A percentile compares a stretch with the other conserved stretches of the same genome.
Evolutionary conservation across 352 stramenopile genomes (phyloP).

Genomic region (Phytophthora podocarpi): DNA sequence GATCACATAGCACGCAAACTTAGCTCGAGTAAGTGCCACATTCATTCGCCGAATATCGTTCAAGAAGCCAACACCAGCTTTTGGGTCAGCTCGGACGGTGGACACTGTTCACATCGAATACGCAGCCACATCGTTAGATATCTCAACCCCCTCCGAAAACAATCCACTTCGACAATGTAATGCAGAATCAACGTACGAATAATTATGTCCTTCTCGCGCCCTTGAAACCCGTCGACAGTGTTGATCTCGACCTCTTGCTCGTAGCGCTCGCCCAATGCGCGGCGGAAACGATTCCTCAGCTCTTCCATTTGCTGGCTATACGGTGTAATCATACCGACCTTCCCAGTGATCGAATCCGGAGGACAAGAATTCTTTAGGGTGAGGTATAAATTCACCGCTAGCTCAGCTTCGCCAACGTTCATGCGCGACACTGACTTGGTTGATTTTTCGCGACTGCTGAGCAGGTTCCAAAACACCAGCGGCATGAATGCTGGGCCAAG

Average conservation of each 20-base stretch:
- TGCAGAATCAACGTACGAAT: conserved; percentile 64
- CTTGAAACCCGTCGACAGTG: conserved; percentile 93
- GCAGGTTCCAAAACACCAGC: conserved; percentile 88
- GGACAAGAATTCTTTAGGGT: conserved; percentile 87
- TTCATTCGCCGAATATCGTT: conserved; percentile 92
- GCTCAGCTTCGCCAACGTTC: conserved; percentile 82
- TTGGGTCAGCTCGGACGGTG: conserved; percentile 83
- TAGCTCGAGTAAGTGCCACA: conserved; percentile 85
- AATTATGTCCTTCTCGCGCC: conserved; percentile 92
- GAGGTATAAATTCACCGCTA: conserved; percentile 88
- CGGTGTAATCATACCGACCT: conserved; percentile 90
- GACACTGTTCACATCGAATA: conserved; percentile 59
- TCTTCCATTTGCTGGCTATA: conserved; percentile 93
- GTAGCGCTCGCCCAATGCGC: conserved; percentile 65
- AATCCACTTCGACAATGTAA: background rate
- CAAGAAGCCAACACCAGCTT: conserved; percentile 85
- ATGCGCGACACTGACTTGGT: conserved; percentile 80
- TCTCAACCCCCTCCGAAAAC: background rate
- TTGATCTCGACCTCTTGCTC: conserved; percentile 92
- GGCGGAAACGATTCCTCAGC: conserved; percentile 60
- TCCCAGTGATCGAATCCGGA: conserved; percentile 71
- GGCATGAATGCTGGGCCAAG: conserved; percentile 76
- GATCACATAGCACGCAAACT: conserved; percentile 90
- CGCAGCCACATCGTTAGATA: conserved; percentile 17
- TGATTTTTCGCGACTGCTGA: conserved; percentile 73